Evolutionary conservation across 495 filamentous ascomycete genomes (phyloP).

Genomic region (Aspergillus funiculosus): DNA sequence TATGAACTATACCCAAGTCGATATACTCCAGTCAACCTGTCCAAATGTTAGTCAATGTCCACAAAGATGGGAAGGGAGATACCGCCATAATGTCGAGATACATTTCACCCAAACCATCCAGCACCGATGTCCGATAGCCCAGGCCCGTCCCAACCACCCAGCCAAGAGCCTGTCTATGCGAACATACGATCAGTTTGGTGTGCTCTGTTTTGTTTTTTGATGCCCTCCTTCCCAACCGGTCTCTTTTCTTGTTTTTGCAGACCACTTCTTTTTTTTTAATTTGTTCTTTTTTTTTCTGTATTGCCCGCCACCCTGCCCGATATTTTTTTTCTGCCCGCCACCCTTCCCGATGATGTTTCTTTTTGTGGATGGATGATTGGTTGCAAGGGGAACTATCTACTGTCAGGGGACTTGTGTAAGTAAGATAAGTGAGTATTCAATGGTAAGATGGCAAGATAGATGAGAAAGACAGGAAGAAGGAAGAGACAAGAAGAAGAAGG

Average conservation of each 20-base stretch:
- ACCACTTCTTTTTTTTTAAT: background rate
- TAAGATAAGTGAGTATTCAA: no score
- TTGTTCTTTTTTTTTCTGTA: background rate
- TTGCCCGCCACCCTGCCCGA: no score
- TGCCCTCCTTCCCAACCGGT: slow-evolving; percentile 5
- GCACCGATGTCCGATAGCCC: slow-evolving; percentile 11
- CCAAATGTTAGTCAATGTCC: no score
- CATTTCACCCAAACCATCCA: background rate
- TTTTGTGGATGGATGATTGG: no score
- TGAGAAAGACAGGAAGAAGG: no score
- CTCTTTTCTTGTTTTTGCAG: slow-evolving; percentile 7
- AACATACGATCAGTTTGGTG: slow-evolving; percentile 1
- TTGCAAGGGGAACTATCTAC: no score
- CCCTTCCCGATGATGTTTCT: background rate
- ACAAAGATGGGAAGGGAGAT: no score
- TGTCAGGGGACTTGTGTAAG: background rate
- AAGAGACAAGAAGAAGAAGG: slow-evolving; percentile 4
- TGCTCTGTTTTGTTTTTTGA: background rate
- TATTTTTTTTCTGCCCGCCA: slow-evolving; percentile 1
- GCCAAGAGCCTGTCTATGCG: slow-evolving; percentile 1
- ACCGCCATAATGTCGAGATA: no score
- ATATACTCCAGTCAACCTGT: no score
- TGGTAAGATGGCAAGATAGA: no score
- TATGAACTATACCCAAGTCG: no score
- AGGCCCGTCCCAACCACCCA: slow-evolving; percentile 18